phyloP scores from a whole-genome alignment of 352 stramenopile genomes.

The Phytophthora capsici region DNA sequence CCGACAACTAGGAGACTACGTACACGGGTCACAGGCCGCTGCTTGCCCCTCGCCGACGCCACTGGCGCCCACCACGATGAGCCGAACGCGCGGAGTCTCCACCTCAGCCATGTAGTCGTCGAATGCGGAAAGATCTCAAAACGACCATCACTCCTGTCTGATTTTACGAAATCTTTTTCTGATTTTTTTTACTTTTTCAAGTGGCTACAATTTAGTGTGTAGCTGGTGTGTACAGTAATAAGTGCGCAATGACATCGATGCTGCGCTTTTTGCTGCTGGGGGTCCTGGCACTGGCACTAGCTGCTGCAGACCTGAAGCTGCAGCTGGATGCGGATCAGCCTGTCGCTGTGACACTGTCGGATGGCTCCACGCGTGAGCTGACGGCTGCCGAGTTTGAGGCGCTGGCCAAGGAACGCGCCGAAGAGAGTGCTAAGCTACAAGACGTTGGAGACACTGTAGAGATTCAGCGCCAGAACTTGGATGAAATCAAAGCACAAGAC shows the following conservation, averaged over 20 bases:
- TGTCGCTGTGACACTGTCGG: conserved; percentile 48
- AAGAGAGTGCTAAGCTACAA: conserved; percentile 44
- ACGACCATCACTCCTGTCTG: no score
- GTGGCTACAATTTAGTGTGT: conserved; percentile 12
- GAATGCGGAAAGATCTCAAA: conserved; percentile 28
- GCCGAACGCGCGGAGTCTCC: conserved; percentile 47
- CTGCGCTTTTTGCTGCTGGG: conserved; percentile 13
- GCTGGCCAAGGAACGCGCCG: conserved; percentile 37
- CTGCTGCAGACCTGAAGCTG: conserved; percentile 17
- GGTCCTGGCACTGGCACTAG: conserved; percentile 6
- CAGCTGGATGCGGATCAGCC: conserved; percentile 32
- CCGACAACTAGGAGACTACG: not conserved
- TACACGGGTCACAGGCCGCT: conserved; percentile 40
- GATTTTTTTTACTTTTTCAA: conserved; percentile 36
- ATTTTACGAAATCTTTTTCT: no score
- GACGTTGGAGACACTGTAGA: conserved; percentile 23
- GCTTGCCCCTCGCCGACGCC: conserved; percentile 32
- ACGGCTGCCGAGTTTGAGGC: conserved; percentile 53
- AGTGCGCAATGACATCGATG: not conserved
- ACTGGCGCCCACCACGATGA: conserved; percentile 43
- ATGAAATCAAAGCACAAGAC: conserved; percentile 50
- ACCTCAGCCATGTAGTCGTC: conserved; percentile 28
- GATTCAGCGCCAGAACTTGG: conserved; percentile 38
- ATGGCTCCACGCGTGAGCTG: conserved; percentile 52
- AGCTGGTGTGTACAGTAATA: conserved; percentile 7